Conservation (phyloP, 1,284 basidiomycete genomes). For the Cutaneotrichosporon sp. region DNA sequence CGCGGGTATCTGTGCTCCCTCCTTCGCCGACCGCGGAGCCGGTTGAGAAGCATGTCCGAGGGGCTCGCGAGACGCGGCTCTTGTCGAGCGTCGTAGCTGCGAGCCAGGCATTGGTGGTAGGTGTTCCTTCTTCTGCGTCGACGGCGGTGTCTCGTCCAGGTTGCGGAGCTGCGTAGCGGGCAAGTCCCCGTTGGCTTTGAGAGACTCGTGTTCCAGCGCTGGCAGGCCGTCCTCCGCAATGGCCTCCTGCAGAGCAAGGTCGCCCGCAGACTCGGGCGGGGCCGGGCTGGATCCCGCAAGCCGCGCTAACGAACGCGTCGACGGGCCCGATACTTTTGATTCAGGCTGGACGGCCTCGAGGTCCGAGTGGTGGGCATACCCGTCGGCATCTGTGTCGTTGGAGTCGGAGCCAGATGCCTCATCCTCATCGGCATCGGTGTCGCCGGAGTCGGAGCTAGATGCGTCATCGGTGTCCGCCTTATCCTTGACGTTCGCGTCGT, state of each 20-base stretch:
- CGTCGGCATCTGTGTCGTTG: conserved; percentile 1
- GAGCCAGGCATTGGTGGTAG: not conserved
- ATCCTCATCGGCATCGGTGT: not conserved
- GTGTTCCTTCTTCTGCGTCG: not conserved
- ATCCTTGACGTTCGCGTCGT: no score
- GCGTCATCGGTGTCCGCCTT: no score
- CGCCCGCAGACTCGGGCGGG: conserved; percentile 7
- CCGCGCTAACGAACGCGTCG: conserved; percentile 4
- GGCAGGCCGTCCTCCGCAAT: conserved; percentile 13
- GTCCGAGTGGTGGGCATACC: conserved; percentile 1
- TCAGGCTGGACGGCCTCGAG: not conserved
- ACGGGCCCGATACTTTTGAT: not conserved
- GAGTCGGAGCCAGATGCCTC: no score
- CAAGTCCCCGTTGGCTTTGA: not conserved
- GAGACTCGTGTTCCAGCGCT: not conserved
- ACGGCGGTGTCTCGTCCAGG: not conserved
- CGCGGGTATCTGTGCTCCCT: not conserved
- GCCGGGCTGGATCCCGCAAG: conserved; percentile 5
- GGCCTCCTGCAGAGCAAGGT: conserved; percentile 15
- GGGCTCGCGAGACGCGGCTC: conserved; percentile 1
- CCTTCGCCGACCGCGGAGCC: not conserved
- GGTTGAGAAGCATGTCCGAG: not conserved
- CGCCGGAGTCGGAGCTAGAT: no score
- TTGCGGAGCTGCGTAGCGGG: conserved; percentile 5
- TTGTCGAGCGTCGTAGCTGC: not conserved